Evolutionary conservation across 106 monocot genomes (phyloP).

Genomic region (Dioscorea dumetorum): DNA sequence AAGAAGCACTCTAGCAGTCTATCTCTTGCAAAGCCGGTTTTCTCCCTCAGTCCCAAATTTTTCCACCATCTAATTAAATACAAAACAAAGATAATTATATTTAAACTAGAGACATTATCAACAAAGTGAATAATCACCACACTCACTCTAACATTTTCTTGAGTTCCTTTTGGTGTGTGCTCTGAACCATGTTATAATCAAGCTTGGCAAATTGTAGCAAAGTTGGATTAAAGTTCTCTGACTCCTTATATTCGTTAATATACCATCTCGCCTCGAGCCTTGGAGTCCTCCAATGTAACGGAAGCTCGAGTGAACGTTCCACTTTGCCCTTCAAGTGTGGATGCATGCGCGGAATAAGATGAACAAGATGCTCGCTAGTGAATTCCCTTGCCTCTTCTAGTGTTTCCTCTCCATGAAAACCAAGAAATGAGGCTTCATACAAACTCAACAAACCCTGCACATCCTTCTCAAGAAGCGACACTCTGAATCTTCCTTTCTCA

Average conservation of each 20-base stretch:
- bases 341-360: not conserved
- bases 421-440: constrained; percentile 36
- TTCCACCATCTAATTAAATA: constrained; percentile 28
- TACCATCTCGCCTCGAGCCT: constrained; percentile 37
- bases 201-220: constrained; percentile 51
- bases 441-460: constrained; percentile 30
- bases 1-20: constrained; percentile 33
- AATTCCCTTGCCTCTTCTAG: constrained; percentile 29
- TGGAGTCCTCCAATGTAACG: constrained; percentile 40
- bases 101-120: too few species aligned
- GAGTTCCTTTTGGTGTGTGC: constrained; percentile 20
- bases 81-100: not conserved
- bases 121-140: not conserved
- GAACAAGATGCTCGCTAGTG: constrained; percentile 6
- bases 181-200: constrained; percentile 37
- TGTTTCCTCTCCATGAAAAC: constrained; percentile 14
- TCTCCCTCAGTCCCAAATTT: constrained; percentile 17
- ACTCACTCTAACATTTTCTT: constrained; percentile 14
- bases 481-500: constrained; percentile 11
- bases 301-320: constrained; percentile 39
- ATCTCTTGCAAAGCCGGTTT: constrained; percentile 38
- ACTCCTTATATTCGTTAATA: constrained; percentile 30
- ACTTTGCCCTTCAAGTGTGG: constrained; percentile 17
- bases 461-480: constrained; percentile 6
- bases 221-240: constrained; percentile 9